Conservation (phyloP, 805 yeast genomes). For the Spathaspora arborariae region DNA sequence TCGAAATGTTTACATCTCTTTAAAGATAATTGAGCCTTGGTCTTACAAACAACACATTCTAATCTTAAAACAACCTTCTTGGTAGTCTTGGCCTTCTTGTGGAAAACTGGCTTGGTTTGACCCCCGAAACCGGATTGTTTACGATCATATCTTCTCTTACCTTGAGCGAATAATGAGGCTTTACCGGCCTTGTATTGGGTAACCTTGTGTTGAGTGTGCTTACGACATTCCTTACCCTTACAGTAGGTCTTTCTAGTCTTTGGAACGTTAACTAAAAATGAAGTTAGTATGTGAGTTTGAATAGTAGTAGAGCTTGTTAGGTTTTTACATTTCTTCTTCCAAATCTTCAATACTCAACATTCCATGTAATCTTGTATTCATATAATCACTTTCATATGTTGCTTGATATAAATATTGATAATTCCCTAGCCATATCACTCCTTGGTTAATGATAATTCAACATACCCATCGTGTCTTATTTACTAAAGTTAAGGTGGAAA, state of each 20-base stretch:
- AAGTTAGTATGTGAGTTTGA: constrained; percentile 4
- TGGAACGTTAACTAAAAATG: constrained; percentile 91
- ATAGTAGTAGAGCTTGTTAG: no score
- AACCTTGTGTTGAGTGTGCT: constrained; percentile 99
- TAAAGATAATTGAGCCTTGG: constrained; percentile 95
- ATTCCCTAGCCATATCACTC: neutral
- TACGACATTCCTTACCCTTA: constrained; percentile 98
- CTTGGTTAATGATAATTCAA: constrained; percentile 1
- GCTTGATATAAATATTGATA: neutral
- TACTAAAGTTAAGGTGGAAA: constrained; percentile 4
- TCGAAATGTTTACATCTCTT: constrained; percentile 99
- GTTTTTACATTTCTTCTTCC: no score
- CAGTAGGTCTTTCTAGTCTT: constrained; percentile 99
- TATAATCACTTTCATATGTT: neutral
- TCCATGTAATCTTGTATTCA: no score
- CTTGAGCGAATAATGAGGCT: constrained; percentile 98
- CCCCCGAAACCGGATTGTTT: constrained; percentile 99
- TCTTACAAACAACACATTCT: constrained; percentile 98
- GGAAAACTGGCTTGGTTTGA: constrained; percentile 99
- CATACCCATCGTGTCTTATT: constrained; percentile 24
- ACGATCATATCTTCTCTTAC: constrained; percentile 99
- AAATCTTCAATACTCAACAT: no score
- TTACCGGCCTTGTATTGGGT: constrained; percentile 99
- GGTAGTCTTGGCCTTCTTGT: constrained; percentile 99
- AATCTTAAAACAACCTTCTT: constrained; percentile 99